Percentiles rank a stretch among this genome's conserved stretches.
Conservation (phyloP, 208 protist genomes). For the Naegleria fowleri region DNA sequence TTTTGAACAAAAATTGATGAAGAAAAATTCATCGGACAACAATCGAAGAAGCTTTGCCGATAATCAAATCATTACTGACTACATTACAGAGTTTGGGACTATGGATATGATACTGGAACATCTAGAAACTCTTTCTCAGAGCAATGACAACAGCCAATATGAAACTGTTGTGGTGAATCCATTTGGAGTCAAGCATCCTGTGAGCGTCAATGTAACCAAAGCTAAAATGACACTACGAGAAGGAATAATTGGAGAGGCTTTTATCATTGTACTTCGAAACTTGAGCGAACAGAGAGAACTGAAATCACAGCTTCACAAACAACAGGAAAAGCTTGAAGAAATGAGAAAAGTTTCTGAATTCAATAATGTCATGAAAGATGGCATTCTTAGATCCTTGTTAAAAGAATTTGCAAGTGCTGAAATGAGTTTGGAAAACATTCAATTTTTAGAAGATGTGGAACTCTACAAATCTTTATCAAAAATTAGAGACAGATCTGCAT, state of each 20-base stretch:
- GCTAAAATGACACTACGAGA: background rate
- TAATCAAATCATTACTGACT: background rate
- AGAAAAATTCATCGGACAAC: background rate
- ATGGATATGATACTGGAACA: background rate
- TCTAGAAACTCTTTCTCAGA: background rate
- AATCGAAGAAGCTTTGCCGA: background rate
- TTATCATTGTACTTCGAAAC: background rate
- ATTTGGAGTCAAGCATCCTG: background rate
- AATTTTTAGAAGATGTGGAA: background rate
- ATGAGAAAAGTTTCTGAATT: conserved; percentile 3
- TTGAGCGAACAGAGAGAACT: background rate
- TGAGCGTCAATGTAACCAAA: background rate
- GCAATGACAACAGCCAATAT: background rate
- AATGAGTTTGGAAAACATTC: background rate
- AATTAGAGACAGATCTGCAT: background rate
- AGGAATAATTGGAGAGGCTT: background rate
- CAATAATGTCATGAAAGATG: background rate
- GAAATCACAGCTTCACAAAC: background rate
- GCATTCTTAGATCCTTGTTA: background rate
- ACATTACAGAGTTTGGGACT: background rate
- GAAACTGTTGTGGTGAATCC: background rate
- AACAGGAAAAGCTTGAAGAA: background rate
- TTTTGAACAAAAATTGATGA: background rate
- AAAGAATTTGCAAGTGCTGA: background rate
- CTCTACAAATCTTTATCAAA: background rate